phyloP scores from a whole-genome alignment of 2,329 filamentous ascomycete species.

The Sporothrix pallida region DNA sequence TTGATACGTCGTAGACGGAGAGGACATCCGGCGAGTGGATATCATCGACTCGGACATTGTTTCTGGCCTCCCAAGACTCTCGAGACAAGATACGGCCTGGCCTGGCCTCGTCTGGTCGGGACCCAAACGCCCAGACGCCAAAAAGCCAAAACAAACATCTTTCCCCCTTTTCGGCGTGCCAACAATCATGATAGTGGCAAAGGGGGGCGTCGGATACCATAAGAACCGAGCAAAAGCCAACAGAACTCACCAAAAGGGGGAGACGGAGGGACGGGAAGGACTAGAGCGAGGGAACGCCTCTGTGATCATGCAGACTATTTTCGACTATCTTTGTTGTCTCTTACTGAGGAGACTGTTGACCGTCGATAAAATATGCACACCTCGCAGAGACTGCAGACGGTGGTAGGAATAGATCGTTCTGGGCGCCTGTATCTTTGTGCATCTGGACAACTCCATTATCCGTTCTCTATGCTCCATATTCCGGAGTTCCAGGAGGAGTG shows the following conservation, averaged over 20 bases:
- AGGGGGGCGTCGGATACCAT: too few relatives aligned
- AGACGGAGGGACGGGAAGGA: neutral
- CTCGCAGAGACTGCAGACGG: neutral
- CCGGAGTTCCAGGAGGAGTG: neutral
- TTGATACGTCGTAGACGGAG: too few relatives aligned
- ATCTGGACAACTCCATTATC: neutral
- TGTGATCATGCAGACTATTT: constrained; percentile 1
- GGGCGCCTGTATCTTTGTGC: neutral
- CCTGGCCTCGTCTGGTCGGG: neutral
- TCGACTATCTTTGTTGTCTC: neutral
- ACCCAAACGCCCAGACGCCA: neutral
- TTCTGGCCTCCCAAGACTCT: neutral
- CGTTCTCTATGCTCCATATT: neutral
- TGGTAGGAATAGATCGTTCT: constrained; percentile 19
- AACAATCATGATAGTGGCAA: constrained; percentile 12
- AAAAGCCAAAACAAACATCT: neutral
- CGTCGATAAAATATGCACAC: neutral
- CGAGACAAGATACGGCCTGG: neutral
- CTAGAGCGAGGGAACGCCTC: neutral
- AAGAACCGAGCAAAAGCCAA: neutral
- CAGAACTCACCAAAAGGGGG: neutral
- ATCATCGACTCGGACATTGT: constrained; percentile 11
- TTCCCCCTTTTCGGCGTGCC: neutral
- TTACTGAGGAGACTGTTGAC: neutral
- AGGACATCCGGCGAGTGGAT: constrained; percentile 6